These are phyloP conservation scores for Liriodendron chinense DNA, from an alignment of 164 flowering plant species.

Conservation along the genomic window DNA sequence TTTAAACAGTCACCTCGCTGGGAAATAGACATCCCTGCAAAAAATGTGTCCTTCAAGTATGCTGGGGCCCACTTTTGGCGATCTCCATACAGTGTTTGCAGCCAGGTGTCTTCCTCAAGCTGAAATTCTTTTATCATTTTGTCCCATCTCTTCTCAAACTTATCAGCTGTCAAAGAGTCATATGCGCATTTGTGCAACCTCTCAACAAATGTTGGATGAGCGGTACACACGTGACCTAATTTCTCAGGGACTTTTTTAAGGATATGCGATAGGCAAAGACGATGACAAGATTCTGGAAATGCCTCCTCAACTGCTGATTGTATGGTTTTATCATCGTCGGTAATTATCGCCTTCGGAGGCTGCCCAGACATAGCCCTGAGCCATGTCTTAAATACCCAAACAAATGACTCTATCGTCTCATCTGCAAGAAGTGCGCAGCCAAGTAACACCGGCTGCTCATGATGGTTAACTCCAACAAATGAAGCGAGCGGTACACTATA, in stretches of 20 bases:
- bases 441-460: constrained; percentile 53
- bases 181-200: constrained; percentile 64
- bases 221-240: constrained; percentile 52
- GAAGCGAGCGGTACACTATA: constrained; percentile 40
- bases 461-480: constrained; percentile 50
- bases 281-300: constrained; percentile 71
- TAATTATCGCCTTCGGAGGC: constrained; percentile 69
- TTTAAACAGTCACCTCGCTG: constrained; percentile 5
- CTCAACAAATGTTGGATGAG: constrained; percentile 61
- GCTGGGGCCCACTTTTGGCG: constrained; percentile 14
- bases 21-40: constrained; percentile 16
- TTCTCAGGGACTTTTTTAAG: constrained; percentile 74
- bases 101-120: constrained; percentile 9
- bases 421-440: constrained; percentile 83
- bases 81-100: constrained; percentile 12
- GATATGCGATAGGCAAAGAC: constrained; percentile 83
- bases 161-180: neutral
- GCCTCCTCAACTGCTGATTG: constrained; percentile 65
- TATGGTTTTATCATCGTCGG: constrained; percentile 72
- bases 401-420: constrained; percentile 70
- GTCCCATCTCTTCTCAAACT: constrained; percentile 16
- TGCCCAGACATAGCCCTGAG: constrained; percentile 72
- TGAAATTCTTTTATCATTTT: constrained; percentile 4
- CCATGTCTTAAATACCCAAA: constrained; percentile 85
- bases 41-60: constrained; percentile 13